These are phyloP conservation scores for Phyllosticta capitalensis DNA, from an alignment of 2,329 filamentous ascomycete species.

Conservation along the genomic window DNA sequence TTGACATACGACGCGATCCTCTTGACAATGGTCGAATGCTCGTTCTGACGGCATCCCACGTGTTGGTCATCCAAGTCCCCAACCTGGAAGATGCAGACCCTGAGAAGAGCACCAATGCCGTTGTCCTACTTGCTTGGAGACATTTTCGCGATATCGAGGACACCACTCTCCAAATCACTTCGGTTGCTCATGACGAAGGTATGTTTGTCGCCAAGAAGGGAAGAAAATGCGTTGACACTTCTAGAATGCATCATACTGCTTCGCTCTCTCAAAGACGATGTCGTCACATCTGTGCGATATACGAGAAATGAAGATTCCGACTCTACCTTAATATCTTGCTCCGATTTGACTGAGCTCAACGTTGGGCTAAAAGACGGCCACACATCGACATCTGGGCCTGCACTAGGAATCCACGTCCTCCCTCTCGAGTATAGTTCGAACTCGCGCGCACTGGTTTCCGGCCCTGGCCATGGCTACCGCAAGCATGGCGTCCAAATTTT, in stretches of 20 bases:
- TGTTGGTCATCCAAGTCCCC: slow-evolving; percentile 42
- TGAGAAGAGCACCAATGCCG: slow-evolving; percentile 17
- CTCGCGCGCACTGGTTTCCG: neutral
- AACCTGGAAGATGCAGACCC: slow-evolving; percentile 18
- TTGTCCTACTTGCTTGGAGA: slow-evolving; percentile 37
- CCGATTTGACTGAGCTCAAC: slow-evolving; percentile 20
- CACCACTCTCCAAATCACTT: slow-evolving; percentile 35
- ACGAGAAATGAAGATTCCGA: slow-evolving; percentile 9
- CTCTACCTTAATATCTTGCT: slow-evolving; percentile 12
- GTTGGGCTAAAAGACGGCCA: slow-evolving; percentile 10
- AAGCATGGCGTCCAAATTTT: slow-evolving; percentile 18
- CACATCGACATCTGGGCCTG: neutral
- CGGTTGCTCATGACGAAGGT: slow-evolving; percentile 25
- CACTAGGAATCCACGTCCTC: slow-evolving; percentile 8
- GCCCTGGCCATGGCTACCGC: slow-evolving; percentile 15
- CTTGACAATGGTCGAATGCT: slow-evolving; percentile 42
- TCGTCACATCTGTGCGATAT: slow-evolving; percentile 25
- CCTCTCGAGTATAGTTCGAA: slow-evolving; percentile 15
- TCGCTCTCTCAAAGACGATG: slow-evolving; percentile 23
- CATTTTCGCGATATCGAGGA: slow-evolving; percentile 49
- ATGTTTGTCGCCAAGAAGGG: neutral
- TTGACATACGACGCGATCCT: slow-evolving; percentile 47
- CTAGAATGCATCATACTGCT: slow-evolving; percentile 23
- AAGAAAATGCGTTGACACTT: neutral
- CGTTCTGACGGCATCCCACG: slow-evolving; percentile 46